Evolutionary conservation across 768 basidiomycete species (phyloP), one percentile per base, ranked within the genome.

Genomic region (Boletus fagicola): DNA sequence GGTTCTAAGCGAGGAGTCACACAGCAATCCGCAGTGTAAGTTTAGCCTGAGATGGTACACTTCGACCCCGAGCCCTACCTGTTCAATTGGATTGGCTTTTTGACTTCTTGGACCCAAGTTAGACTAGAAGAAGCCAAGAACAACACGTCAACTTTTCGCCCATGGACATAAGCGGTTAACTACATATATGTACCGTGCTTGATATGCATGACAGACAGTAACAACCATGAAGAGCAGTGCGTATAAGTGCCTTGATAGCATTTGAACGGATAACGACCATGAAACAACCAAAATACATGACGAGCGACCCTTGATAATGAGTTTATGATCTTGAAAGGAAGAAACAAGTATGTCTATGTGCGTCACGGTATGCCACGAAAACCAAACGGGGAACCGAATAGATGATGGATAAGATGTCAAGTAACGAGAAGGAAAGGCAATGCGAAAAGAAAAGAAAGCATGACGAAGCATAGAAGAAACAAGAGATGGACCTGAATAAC

Each of bases 321-420:
- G 18, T 46, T 54, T 47, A 50, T n/a, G 20, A 56, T 40, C 39
- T 33, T 51, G 53, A 39, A 54, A 40, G 20, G 38, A 48, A 18
- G 38, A 46, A 54, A 33, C 42, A 26, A 43, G 36, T 36, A 57
- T 49, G 38, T 68, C 62, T 72, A 72, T 56, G 60, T 66, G 65
- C 59, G 64, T 59, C 52, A 72, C 68, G 61, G 57, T 62, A 64
- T 68, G 53, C 62, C 48, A 71, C 39, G 16, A 62, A 64, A 26
- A 56, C 35, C 58, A 53, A 48, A 57, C 16, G 36, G 50, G 24
- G 16, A 44, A 59, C 58, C 62, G 59, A 69, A 71, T 71, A 71
- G 65, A 60, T 71, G 71, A 71, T 57, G 53, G 68, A 73, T 69
- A 71, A 71, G 60, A 67, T 57, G 67, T 47, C 49, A 49, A 61